These are phyloP conservation scores for Tetradesmus obliquus DNA, from an alignment of 139 green algal genomes.

Conservation along the genomic window DNA sequence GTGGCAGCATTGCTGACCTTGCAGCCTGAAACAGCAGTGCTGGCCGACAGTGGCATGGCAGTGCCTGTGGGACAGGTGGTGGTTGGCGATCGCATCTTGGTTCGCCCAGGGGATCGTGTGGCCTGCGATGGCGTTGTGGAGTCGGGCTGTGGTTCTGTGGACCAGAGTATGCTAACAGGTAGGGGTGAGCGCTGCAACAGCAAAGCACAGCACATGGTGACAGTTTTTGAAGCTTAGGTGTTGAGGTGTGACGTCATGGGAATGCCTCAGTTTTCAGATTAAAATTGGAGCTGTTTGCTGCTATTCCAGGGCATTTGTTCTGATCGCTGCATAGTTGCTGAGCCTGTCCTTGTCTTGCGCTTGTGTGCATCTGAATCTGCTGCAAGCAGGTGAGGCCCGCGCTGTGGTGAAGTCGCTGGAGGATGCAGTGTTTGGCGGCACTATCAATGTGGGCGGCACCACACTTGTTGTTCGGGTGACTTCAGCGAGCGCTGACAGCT, in stretches of 20 bases:
- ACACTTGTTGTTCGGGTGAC: slow-evolving; percentile 64
- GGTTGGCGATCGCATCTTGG: slow-evolving; percentile 55
- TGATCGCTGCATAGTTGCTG: too few relatives aligned
- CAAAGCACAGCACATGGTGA: too few relatives aligned
- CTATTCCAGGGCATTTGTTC: too few relatives aligned
- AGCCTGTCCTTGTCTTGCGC: too few relatives aligned
- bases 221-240: too few relatives aligned
- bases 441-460: slow-evolving; percentile 64
- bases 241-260: too few relatives aligned
- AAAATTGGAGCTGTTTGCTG: too few relatives aligned
- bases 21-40: slow-evolving; percentile 46
- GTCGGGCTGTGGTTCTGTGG: slow-evolving; percentile 62
- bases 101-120: slow-evolving; percentile 72
- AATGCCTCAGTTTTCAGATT: too few relatives aligned
- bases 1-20: slow-evolving; percentile 36
- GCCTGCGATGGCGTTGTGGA: slow-evolving; percentile 80
- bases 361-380: too few relatives aligned
- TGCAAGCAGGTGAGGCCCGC: slow-evolving; percentile 43
- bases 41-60: neutral
- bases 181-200: slow-evolving; percentile 46
- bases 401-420: slow-evolving; percentile 66
- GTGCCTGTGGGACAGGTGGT: slow-evolving; percentile 41
- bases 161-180: slow-evolving; percentile 85
- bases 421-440: slow-evolving; percentile 62
- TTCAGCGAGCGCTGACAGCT: slow-evolving; percentile 60